phyloP scores from a whole-genome alignment of 2,329 filamentous ascomycete species.

The Pseudogymnoascus sp. region DNA sequence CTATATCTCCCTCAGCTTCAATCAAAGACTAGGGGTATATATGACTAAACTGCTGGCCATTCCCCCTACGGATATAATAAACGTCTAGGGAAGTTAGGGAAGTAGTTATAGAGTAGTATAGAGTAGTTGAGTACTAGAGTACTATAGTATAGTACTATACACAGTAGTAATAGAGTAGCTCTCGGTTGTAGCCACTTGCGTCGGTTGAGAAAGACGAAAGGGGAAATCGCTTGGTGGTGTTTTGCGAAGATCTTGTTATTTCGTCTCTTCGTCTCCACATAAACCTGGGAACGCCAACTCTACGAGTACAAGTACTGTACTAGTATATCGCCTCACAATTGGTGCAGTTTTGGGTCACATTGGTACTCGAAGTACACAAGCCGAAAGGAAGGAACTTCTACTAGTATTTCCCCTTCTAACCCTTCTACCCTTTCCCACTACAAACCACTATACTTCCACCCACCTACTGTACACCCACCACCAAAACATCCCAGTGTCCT shows the following conservation, averaged over 20 bases:
- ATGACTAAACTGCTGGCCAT: not conserved
- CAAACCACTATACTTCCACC: too few relatives aligned
- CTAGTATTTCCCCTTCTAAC: not conserved
- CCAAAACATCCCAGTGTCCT: too few relatives aligned
- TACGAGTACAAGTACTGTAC: not conserved
- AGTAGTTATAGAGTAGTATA: not conserved
- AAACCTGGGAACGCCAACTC: not conserved
- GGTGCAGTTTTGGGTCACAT: not conserved
- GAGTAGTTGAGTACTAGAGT: too few relatives aligned
- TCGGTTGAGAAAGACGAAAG: conserved; percentile 3
- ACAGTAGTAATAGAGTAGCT: too few relatives aligned
- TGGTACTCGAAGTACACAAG: not conserved
- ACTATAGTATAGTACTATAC: too few relatives aligned
- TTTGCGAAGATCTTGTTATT: not conserved
- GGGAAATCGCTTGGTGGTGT: not conserved
- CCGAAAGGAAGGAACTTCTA: not conserved
- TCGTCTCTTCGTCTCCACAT: not conserved
- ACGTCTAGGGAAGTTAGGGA: not conserved
- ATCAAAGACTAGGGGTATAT: not conserved
- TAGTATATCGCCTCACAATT: too few relatives aligned
- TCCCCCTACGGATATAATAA: not conserved
- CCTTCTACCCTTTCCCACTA: too few relatives aligned
- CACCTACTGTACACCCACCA: not conserved
- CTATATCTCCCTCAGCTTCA: not conserved
- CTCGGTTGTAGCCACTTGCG: conserved; percentile 3